A percentile compares a stretch with the other conserved stretches of the same genome.
Evolutionary conservation across 257 asterid genomes (phyloP).

Genomic region (Henckelia pumila): DNA sequence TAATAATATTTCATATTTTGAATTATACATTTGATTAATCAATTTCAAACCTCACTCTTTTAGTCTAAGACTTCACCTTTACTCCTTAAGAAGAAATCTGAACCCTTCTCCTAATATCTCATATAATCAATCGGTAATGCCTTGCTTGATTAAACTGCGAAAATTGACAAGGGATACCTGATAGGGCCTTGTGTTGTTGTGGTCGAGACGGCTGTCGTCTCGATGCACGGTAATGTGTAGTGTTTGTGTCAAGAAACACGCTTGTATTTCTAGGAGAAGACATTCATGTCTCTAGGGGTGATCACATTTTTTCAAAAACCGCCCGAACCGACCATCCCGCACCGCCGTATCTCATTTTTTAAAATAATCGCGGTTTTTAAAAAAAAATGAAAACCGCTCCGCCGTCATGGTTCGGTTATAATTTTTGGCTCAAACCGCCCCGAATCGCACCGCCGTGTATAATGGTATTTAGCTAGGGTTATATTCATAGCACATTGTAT

Average conservation of each 20-base stretch:
- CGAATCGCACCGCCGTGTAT: too few species aligned
- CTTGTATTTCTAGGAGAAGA: constrained; percentile 82
- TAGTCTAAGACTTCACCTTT: constrained; percentile 70
- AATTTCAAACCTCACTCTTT: constrained; percentile 29
- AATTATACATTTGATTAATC: background rate
- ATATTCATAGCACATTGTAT: too few species aligned
- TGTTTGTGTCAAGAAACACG: constrained; percentile 73
- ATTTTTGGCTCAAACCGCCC: too few species aligned
- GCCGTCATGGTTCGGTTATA: too few species aligned
- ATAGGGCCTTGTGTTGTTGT: constrained; percentile 88
- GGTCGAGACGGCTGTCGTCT: constrained; percentile 81
- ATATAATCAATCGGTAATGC: constrained; percentile 73
- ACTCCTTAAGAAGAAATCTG: constrained; percentile 61
- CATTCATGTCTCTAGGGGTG: constrained; percentile 78
- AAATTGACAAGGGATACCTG: constrained; percentile 78
- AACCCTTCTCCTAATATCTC: constrained; percentile 57
- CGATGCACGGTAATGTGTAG: constrained; percentile 89
- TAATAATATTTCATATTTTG: constrained; percentile 8
- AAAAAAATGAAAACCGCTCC: too few species aligned
- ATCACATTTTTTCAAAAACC: too few species aligned
- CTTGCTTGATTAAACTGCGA: constrained; percentile 67
- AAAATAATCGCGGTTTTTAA: too few species aligned
- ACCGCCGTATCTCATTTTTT: too few species aligned
- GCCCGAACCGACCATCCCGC: too few species aligned
- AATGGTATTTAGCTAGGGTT: too few species aligned